Percentiles rank a stretch among this genome's conserved stretches.
Evolutionary conservation across 2,329 filamentous ascomycete species (phyloP).

Genomic region (Xylariaceae sp.): DNA sequence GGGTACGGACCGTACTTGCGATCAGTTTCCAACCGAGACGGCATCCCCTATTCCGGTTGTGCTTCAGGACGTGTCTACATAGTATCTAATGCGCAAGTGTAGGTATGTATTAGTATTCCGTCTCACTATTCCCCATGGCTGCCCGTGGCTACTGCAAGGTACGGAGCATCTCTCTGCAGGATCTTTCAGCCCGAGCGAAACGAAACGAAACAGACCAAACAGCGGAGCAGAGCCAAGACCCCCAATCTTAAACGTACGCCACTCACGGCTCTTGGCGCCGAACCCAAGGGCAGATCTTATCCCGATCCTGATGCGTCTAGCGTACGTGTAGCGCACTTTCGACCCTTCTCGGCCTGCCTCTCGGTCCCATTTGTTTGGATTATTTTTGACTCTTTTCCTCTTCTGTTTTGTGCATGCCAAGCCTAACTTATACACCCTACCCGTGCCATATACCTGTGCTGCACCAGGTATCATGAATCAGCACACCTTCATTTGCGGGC

Average conservation of each 20-base stretch:
- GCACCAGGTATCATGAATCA: not conserved
- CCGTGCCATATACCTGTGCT: not conserved
- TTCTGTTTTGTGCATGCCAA: conserved; percentile 9
- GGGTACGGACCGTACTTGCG: not conserved
- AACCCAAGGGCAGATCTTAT: conserved; percentile 14
- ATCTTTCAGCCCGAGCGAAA: conserved; percentile 11
- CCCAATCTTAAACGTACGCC: conserved; percentile 19
- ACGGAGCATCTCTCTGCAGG: conserved; percentile 16
- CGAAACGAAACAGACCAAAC: not conserved
- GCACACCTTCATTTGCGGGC: no score
- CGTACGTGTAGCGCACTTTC: not conserved
- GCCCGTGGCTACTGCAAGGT: conserved; percentile 19
- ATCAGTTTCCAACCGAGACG: no score
- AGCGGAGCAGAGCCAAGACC: conserved; percentile 6
- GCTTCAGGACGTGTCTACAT: no score
- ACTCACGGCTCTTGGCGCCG: conserved; percentile 10
- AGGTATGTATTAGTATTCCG: no score
- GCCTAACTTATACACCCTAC: not conserved
- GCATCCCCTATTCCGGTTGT: no score
- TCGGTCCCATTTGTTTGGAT: conserved; percentile 15
- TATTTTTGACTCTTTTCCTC: not conserved
- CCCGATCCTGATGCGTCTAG: conserved; percentile 5
- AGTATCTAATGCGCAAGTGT: no score
- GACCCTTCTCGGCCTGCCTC: conserved; percentile 15
- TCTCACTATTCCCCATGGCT: no score